Base-by-base conservation (phyloP, 805 yeast genomes). In the Groenewaldozyma tartarivorans region DNA sequence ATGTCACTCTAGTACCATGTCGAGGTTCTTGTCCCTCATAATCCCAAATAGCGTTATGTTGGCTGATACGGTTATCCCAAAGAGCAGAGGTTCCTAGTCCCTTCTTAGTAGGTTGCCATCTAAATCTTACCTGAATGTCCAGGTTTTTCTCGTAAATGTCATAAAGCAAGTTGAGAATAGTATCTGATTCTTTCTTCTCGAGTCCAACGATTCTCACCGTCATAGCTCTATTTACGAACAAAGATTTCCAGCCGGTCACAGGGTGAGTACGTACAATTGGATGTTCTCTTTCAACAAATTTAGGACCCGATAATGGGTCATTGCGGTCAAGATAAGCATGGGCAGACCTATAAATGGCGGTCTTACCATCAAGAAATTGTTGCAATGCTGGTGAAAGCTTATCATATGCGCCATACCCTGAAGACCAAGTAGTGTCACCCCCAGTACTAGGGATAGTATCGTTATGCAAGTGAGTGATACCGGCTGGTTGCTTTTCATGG, bases 261-360 rank as follows among this genome's bases (percentile, higher is more conserved):
- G 88, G 88, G 56, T 81, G 85, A 33, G 70, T 70, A 57, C 88
- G 76, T 38, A 81, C 76, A 47, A 81, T 58, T 7, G 88, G 90
- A 53, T 81, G 90, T 37, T 71, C 67, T 42, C 75, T 68, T 5
- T 78, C 71, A 7, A 80, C 79, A 20, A 46, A 46, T 34, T 65
- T 64, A 15, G 68, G 69, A n/a, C 72, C 70, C 41, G 58, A 58
- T 20, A 74, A 63, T 0, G 78, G 67, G 40, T 69, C 70, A 55
- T 85, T 75, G 61, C 86, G 72, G 5, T 56, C 58, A 1, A 87
- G 88, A 61, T 82, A 92, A 41, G 60, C 66, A 5, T 46, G 48
- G 1, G 85, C 80, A 5, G 87, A 71, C n/a, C n/a, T n/a, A 61
- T 82, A 88, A 36, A 75, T 58, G 19, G 74, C 77, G 9, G 62